Base-by-base conservation (phyloP, 352 stramenopile genomes). In the Pythium dissotocum region DNA sequence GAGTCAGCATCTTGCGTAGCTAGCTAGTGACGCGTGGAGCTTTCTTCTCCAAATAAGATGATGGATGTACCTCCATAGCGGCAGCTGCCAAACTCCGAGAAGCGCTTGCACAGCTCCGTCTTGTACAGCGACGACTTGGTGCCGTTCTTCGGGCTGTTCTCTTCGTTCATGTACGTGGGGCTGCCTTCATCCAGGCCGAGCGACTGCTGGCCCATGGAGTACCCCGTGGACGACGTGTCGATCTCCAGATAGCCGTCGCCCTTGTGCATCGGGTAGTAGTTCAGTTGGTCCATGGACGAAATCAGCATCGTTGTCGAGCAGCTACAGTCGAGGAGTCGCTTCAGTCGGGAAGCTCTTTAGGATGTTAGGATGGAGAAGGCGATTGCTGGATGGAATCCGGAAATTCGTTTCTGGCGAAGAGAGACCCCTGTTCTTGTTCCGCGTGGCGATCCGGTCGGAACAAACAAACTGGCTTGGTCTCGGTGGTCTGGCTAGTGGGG, bases 41-140 rank as follows among this genome's bases (percentile, higher is more conserved):
- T 46, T 18, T 18, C 21, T 6, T 44, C 6, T 38, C 33, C 5
- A 9, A 38, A 65, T 28, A 24, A 24, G 30, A 21, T 58, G 18
- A 44, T 30, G 26, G 6, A 61, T 72, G 4, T 58, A 90, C 82
- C 81, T 87, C 88, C 88, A 62, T 95, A 95, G 66, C 88, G 85
- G 51, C 88, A 95, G 73, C 85, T 93, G 65, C 88, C 88, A 49
- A 93, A 94, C 72, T 95, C 85, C 21, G 80, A 91, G 67, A 91
- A 95, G 65, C 85, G 85, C 73, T 94, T 94, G 76, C 88, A 95
- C 6, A 95, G 76, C 72, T 95, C 88, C 49, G 88, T 95, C 72
- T 95, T 94, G 77, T 94, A 95, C 9, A 94, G 76, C 64, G 88
- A 92, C 57, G 82, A 91, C 72, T 94, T 94, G 60, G 85, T 92